Evolutionary conservation across 2,329 filamentous ascomycete genomes (phyloP).

Genomic region (Clathrospora elynae): DNA sequence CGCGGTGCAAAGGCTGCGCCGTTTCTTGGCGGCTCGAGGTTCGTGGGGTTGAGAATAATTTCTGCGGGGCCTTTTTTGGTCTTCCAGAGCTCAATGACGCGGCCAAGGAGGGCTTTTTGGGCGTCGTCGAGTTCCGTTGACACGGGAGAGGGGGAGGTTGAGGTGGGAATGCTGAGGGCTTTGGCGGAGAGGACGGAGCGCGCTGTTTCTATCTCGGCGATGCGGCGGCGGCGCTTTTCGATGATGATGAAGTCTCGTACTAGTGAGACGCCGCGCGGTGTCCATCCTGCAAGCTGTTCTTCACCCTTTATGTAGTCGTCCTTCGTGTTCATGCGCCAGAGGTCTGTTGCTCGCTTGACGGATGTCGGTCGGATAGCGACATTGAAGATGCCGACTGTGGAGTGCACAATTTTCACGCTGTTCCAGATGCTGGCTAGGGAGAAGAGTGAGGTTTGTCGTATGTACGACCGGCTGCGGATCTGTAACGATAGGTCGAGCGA

Average conservation of each 20-base stretch:
- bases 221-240: slow-evolving; percentile 73
- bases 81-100: slow-evolving; percentile 69
- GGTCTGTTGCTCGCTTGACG: slow-evolving; percentile 86
- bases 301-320: slow-evolving; percentile 97
- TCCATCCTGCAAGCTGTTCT: slow-evolving; percentile 83
- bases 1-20: slow-evolving; percentile 56
- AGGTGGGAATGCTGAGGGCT: slow-evolving; percentile 36
- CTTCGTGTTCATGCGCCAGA: slow-evolving; percentile 95
- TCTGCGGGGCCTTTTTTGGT: slow-evolving; percentile 51
- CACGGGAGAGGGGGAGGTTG: slow-evolving; percentile 17
- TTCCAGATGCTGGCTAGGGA: slow-evolving; percentile 87
- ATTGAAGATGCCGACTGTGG: slow-evolving; percentile 84
- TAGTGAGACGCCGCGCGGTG: slow-evolving; percentile 84
- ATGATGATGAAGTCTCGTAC: slow-evolving; percentile 84
- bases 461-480: slow-evolving; percentile 80
- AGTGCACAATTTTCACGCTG: slow-evolving; percentile 81
- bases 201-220: slow-evolving; percentile 79
- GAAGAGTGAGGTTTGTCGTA: slow-evolving; percentile 81
- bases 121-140: slow-evolving; percentile 31
- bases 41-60: slow-evolving; percentile 54
- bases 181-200: slow-evolving; percentile 67
- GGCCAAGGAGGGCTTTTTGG: slow-evolving; percentile 54
- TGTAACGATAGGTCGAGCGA: slow-evolving; percentile 80
- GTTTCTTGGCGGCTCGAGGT: slow-evolving; percentile 70
- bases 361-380: slow-evolving; percentile 84